These are phyloP conservation scores for Beauveria varroae DNA, from an alignment of 2,329 filamentous ascomycete genomes.

Conservation along the genomic window DNA sequence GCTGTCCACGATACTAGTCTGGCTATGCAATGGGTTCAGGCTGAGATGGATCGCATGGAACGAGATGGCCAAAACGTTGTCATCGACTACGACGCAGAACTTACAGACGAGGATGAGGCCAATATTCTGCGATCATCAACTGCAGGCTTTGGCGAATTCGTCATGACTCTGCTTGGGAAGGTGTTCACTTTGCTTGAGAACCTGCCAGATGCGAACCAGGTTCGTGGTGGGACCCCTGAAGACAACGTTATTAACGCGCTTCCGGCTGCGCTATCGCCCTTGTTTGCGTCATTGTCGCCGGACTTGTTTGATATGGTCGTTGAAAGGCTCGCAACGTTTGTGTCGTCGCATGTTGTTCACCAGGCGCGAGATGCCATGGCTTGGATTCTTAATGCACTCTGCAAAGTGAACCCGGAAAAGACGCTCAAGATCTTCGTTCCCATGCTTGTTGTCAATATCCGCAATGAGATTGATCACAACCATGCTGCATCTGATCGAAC, in stretches of 20 bases:
- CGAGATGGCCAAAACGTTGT: slow-evolving; percentile 75
- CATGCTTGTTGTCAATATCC: slow-evolving; percentile 83
- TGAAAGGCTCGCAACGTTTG: slow-evolving; percentile 86
- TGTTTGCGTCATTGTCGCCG: slow-evolving; percentile 84
- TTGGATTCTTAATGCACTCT: slow-evolving; percentile 93
- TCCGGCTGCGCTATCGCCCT: slow-evolving; percentile 80
- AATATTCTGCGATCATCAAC: slow-evolving; percentile 89
- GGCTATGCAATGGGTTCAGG: slow-evolving; percentile 88
- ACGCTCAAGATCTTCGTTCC: slow-evolving; percentile 85
- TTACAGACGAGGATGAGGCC: slow-evolving; percentile 80
- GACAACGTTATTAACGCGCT: slow-evolving; percentile 96
- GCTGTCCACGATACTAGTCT: slow-evolving; percentile 66
- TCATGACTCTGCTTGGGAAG: slow-evolving; percentile 82
- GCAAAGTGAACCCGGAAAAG: slow-evolving; percentile 92
- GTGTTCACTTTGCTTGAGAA: slow-evolving; percentile 96
- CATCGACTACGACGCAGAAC: slow-evolving; percentile 74
- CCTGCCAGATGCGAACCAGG: slow-evolving; percentile 78
- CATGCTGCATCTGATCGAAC: slow-evolving; percentile 91
- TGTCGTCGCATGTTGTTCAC: slow-evolving; percentile 90
- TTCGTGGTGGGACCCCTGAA: slow-evolving; percentile 86
- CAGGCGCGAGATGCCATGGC: slow-evolving; percentile 97
- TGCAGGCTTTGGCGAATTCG: slow-evolving; percentile 86
- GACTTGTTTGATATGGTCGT: slow-evolving; percentile 89
- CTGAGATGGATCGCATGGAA: slow-evolving; percentile 91
- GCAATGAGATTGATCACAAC: slow-evolving; percentile 95